Evolutionary conservation across 2,329 filamentous ascomycete genomes (phyloP), one percentile per base, ranked within the genome.

Genomic region (Aspergillus piperis): DNA sequence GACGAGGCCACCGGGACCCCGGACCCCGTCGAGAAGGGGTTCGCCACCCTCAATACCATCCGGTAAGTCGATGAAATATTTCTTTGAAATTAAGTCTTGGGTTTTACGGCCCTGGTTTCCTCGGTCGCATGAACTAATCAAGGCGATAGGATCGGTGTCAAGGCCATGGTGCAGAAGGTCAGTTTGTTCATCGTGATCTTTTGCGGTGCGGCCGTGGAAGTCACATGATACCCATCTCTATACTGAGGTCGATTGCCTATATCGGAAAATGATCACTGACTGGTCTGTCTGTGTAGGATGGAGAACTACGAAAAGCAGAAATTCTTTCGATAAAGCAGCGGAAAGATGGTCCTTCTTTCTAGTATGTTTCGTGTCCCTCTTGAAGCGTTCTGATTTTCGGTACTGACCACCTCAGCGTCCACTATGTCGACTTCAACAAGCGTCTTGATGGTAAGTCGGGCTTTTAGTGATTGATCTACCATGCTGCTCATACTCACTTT

Each of bases 371-470:
- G 79, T 81, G 74, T 57, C 78, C 68, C 25, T 21, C 17, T n/a
- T 10, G 13, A 11, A 36, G 17, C 27, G 4, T 11, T 15, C 1
- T 17, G 50, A 19, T 23, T 3, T 23, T 19, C n/a, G 8, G 39
- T 63, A 57, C 64, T 70, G 56, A 71, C 68, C 32, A 67, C 62
- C 15, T 17, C 55, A 82, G 79, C 77, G 96, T 96, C 71, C 96
- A 98, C 76, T 98, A 97, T 75, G 92, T 96, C 73, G 96, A 96
- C 71, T 98, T 97, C 85, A 98, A 98, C 80, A 98, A 98, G 70
- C 86, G 87, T 81, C 80, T 88, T 32, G 86, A 88, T 68, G 81
- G 80, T 82, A 71, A 63, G 73, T 65, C 32, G 54, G 30, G 15
- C 15, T 23, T 23, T 36, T 2, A 6, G 1, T 36, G 19, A 27